A percentile compares a stretch with the other conserved stretches of the same genome.
Conservation (phyloP, 2,329 filamentous ascomycete species). For the Fusarium secorum region DNA sequence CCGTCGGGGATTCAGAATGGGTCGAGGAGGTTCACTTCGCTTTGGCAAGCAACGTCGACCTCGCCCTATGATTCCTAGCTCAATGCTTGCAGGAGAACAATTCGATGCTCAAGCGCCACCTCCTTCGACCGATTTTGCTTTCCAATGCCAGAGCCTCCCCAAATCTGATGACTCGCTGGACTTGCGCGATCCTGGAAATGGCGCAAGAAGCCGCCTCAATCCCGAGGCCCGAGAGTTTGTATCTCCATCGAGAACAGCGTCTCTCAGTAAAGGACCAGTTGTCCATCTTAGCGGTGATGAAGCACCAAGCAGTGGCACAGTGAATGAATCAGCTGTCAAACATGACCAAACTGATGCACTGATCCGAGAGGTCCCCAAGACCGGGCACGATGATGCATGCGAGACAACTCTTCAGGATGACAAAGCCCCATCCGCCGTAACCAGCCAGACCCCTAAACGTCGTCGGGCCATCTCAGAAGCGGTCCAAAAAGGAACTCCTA, state of each 20-base stretch:
- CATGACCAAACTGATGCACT: neutral
- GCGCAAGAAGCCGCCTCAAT: conserved; percentile 22
- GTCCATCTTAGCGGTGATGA: neutral
- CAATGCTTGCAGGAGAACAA: conserved; percentile 27
- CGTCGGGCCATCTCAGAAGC: conserved; percentile 3
- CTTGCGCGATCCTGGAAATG: neutral
- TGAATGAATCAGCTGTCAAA: neutral
- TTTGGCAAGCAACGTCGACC: conserved; percentile 44
- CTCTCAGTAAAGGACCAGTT: neutral
- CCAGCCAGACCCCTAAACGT: neutral
- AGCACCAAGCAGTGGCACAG: neutral
- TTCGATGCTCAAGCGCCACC: conserved; percentile 1
- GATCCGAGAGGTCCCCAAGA: neutral
- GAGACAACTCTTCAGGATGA: neutral
- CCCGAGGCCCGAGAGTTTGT: conserved; percentile 36
- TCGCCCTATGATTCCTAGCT: conserved; percentile 20
- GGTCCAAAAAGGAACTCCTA: neutral
- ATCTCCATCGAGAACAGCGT: conserved; percentile 27
- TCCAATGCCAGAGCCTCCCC: conserved; percentile 1
- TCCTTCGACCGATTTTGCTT: conserved; percentile 24
- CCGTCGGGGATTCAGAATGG: conserved; percentile 38
- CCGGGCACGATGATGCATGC: neutral
- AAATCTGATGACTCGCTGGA: neutral
- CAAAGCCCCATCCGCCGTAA: neutral
- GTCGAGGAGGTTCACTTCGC: conserved; percentile 47